phyloP scores from a whole-genome alignment of 106 monocot species.

The Allium sativum region DNA sequence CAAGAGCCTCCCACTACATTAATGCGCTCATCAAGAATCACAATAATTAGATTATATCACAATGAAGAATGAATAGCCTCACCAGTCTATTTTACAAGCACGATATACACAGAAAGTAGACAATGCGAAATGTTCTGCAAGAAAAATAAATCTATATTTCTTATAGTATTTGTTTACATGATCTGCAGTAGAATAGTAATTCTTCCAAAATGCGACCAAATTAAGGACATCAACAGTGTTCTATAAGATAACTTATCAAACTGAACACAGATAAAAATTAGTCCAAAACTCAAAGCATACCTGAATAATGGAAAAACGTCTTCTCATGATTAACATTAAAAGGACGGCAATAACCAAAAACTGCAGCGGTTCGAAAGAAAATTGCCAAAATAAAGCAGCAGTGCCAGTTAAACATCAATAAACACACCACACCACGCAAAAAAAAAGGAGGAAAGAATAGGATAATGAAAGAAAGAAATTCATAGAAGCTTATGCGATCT shows the following conservation, averaged over 20 bases:
- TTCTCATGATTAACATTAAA: constrained; percentile 82
- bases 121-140: too few species aligned
- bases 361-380: constrained; percentile 17
- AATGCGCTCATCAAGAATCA: constrained; percentile 2
- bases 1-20: constrained; percentile 97
- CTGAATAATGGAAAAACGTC: constrained; percentile 85
- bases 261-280: not conserved
- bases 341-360: constrained; percentile 86
- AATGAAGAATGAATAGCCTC: not conserved
- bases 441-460: not conserved
- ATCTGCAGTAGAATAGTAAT: too few species aligned
- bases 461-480: not conserved
- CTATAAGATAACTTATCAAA: not conserved
- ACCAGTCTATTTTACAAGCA: too few species aligned
- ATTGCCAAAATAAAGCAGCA: not conserved
- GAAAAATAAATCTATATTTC: too few species aligned
- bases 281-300: constrained; percentile 6
- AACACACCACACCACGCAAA: not conserved
- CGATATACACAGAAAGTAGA: too few species aligned
- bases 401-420: not conserved
- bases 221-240: too few species aligned
- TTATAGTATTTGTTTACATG: too few species aligned
- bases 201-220: too few species aligned
- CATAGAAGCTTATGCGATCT: not conserved
- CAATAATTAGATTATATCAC: not conserved